A percentile compares a stretch with the other conserved stretches of the same genome.
These are phyloP conservation scores for Mycena floridula DNA, from an alignment of 768 basidiomycete species.

Conservation along the genomic window DNA sequence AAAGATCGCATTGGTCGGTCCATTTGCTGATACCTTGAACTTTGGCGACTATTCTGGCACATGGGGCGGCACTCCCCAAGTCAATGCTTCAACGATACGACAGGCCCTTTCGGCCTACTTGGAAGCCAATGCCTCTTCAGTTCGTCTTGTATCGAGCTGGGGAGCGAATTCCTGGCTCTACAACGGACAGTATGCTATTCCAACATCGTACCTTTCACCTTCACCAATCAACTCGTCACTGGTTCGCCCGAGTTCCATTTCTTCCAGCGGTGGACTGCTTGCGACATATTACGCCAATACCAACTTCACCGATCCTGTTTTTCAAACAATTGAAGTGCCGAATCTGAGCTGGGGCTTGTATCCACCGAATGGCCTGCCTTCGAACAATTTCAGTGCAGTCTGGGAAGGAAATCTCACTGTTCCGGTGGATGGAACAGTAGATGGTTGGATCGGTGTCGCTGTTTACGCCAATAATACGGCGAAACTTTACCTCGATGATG, in stretches of 20 bases:
- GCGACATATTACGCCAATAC: constrained; percentile 18
- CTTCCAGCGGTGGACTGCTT: constrained; percentile 4
- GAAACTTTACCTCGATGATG: constrained; percentile 15
- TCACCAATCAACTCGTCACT: not conserved
- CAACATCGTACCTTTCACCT: constrained; percentile 15
- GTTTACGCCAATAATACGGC: constrained; percentile 17
- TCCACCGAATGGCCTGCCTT: constrained; percentile 17
- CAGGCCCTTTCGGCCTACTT: constrained; percentile 14
- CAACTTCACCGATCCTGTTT: constrained; percentile 14
- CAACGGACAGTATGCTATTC: constrained; percentile 18
- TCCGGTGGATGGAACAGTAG: constrained; percentile 16
- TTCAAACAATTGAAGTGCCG: constrained; percentile 14
- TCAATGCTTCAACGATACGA: constrained; percentile 12
- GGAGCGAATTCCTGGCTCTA: constrained; percentile 18
- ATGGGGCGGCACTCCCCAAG: constrained; percentile 17
- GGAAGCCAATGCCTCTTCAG: not conserved
- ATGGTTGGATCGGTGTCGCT: constrained; percentile 18
- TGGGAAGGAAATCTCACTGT: constrained; percentile 19
- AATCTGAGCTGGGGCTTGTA: constrained; percentile 21
- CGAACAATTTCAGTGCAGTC: constrained; percentile 20
- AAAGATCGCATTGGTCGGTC: constrained; percentile 17
- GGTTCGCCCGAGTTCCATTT: not conserved
- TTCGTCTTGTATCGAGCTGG: constrained; percentile 15
- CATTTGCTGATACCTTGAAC: constrained; percentile 16
- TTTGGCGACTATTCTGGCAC: constrained; percentile 21